Conservation (phyloP, 306 rosid genomes). For the Lathyrus oleraceus region DNA sequence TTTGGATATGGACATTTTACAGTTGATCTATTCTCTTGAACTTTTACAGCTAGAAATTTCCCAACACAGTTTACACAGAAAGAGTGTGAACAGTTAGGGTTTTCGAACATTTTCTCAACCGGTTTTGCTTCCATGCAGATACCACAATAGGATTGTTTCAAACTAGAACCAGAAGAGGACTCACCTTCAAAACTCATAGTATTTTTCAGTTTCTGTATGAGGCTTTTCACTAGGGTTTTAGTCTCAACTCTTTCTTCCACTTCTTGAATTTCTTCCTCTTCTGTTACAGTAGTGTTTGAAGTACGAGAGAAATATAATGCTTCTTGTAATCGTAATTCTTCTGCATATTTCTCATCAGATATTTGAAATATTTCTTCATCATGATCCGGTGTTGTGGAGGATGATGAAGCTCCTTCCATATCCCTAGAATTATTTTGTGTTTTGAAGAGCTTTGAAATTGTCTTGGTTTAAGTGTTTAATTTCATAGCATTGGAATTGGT, state of each 20-base stretch:
- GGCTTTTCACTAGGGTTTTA: background rate
- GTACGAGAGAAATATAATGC: background rate
- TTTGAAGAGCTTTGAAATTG: background rate
- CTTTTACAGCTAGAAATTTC: slow-evolving; percentile 47
- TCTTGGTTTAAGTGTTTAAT: background rate
- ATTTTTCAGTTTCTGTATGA: background rate
- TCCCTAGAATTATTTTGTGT: background rate
- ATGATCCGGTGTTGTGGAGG: background rate
- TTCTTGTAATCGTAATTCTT: background rate
- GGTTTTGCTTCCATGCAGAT: slow-evolving; percentile 62
- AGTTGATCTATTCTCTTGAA: slow-evolving; percentile 45
- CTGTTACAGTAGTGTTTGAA: background rate
- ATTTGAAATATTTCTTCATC: background rate
- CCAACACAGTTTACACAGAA: slow-evolving; percentile 37
- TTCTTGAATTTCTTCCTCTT: background rate
- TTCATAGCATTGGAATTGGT: background rate
- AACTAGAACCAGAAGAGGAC: background rate
- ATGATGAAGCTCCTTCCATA: background rate
- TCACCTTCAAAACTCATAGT: background rate
- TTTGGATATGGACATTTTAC: slow-evolving; percentile 59
- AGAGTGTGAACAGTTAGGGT: slow-evolving; percentile 36
- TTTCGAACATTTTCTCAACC: slow-evolving; percentile 43
- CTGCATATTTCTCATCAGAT: background rate
- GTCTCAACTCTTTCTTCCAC: background rate
- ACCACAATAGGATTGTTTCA: slow-evolving; percentile 34